Evolutionary conservation across 108 stramenopile species (phyloP), one percentile per base, ranked within the genome.

Genomic region (Asterionellopsis glacialis): DNA sequence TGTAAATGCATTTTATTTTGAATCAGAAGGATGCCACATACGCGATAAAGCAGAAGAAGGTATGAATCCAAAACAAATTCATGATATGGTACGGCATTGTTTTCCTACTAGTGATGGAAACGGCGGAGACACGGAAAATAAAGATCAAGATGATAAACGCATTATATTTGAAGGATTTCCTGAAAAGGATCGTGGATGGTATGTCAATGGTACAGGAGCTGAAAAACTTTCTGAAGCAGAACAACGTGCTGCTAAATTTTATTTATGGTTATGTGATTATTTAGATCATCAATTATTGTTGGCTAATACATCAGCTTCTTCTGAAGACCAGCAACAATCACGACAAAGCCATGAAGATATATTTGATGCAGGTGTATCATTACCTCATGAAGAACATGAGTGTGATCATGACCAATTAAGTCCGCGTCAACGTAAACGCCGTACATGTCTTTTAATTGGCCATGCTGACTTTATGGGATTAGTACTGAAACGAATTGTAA

Each of bases 381-480:
- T 87, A 23, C 77, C 73, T 9, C 82, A 70, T 5, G 85, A 87
- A 63, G 79, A 83, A 50, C 15, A 73, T n/a, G 85, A 87, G 55
- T 48, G 59, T 41, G 72, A 80, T 53, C 74, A 80, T 51, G 82
- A 85, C 55, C 51, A 51, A 42, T 61, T 77, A 18, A 41, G 51
- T 14, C 67, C 55, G 12, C 64, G 76, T 22, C 45, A 43, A 18
- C 67, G 85, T 18, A 64, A 70, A 52, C 70, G 85, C 19, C 66
- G 85, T 53, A 88, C 83, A 0, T 65, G 65, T 10, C 43, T 88
- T 33, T 69, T 77, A 28, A 68, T 85, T 15, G 87, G 87, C 18
- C 87, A 89, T 65, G 87, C 80, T 0, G 87, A 89, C 62, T 89
- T 89, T 45, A 89, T 89, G 87, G 63, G 59, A 28, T 59, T 85